Evolutionary conservation across 176 grass and related monocot genomes (phyloP).

Genomic region (Tillandsia fasciculata): DNA sequence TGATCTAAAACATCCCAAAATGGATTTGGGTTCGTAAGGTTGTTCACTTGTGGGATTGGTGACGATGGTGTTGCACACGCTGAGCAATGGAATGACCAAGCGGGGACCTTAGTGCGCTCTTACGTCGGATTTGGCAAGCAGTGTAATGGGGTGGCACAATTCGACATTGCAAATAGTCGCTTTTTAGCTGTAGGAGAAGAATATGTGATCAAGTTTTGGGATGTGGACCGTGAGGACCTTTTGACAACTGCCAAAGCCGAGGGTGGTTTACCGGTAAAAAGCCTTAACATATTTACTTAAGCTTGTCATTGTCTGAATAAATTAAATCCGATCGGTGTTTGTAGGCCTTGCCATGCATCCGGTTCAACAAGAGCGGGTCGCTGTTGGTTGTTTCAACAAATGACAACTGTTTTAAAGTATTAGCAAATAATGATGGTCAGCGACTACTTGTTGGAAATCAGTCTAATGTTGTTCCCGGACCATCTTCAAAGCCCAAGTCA

Average conservation of each 20-base stretch:
- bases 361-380: too few relatives aligned
- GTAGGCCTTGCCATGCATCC: too few relatives aligned
- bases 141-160: constrained; percentile 7
- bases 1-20: too few relatives aligned
- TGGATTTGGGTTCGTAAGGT: not conserved
- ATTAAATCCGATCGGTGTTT: too few relatives aligned
- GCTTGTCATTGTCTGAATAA: too few relatives aligned
- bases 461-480: too few relatives aligned
- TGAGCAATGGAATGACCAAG: constrained; percentile 10
- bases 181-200: constrained; percentile 20
- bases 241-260: constrained; percentile 10
- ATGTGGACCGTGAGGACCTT: constrained; percentile 7
- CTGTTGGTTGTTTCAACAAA: too few relatives aligned
- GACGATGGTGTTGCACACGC: constrained; percentile 12
- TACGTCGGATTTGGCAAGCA: constrained; percentile 10
- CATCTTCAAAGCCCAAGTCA: too few relatives aligned
- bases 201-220: constrained; percentile 21
- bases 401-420: too few relatives aligned
- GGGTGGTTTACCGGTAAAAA: constrained; percentile 10
- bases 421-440: too few relatives aligned
- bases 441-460: too few relatives aligned
- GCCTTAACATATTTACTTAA: too few relatives aligned
- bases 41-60: constrained; percentile 15
- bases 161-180: constrained; percentile 9
- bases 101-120: not conserved